Conservation (phyloP, 1,139 yeast species). For the Dujonia santamariae region DNA sequence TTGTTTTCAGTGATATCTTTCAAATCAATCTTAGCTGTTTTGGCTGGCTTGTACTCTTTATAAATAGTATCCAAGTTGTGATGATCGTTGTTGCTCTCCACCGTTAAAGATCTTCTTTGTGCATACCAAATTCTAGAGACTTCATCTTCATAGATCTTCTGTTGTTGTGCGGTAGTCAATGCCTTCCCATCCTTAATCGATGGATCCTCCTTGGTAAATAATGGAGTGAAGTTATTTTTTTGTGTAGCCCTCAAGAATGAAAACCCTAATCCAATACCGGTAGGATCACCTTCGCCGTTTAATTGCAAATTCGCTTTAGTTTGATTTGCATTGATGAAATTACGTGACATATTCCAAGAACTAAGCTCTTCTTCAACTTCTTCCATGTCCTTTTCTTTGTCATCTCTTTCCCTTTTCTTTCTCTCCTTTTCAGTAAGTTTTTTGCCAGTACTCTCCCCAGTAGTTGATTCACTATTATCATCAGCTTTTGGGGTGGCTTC, state of each 20-base stretch:
- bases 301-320: slow-evolving; percentile 96
- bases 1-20: slow-evolving; percentile 17
- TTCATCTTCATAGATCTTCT: slow-evolving; percentile 89
- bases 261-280: slow-evolving; percentile 87
- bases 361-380: slow-evolving; percentile 79
- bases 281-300: slow-evolving; percentile 96
- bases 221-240: slow-evolving; percentile 87
- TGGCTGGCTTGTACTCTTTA: slow-evolving; percentile 37
- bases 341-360: slow-evolving; percentile 90
- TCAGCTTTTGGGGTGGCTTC: slow-evolving; percentile 17
- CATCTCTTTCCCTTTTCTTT: slow-evolving; percentile 21
- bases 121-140: slow-evolving; percentile 87
- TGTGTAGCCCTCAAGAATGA: slow-evolving; percentile 90
- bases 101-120: slow-evolving; percentile 66
- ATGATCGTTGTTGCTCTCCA: slow-evolving; percentile 29
- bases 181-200: slow-evolving; percentile 36
- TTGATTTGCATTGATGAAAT: slow-evolving; percentile 90
- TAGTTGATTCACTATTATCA: slow-evolving; percentile 10
- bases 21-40: slow-evolving; percentile 22
- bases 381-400: slow-evolving; percentile 22
- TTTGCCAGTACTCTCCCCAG: slow-evolving; percentile 21
- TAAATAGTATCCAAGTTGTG: slow-evolving; percentile 30
- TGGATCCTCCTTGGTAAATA: slow-evolving; percentile 46
- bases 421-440: slow-evolving; percentile 16
- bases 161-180: slow-evolving; percentile 71